A percentile compares a stretch with the other conserved stretches of the same genome.
These are phyloP conservation scores for Atractiella rhizophila DNA, from an alignment of 768 basidiomycete genomes.

Conservation along the genomic window DNA sequence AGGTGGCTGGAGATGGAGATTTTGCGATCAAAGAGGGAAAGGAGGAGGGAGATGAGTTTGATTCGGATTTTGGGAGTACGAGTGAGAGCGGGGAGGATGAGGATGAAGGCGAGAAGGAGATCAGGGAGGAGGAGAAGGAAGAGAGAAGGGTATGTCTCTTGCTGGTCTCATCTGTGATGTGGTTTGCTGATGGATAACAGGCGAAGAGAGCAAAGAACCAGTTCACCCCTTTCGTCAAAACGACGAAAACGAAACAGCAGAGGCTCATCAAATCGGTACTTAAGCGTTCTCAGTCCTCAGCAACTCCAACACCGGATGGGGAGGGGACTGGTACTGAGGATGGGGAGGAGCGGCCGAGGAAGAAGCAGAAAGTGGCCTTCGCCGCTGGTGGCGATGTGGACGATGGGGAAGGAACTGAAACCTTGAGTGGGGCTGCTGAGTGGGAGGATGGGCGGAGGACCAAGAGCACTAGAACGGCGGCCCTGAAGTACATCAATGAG, in stretches of 20 bases:
- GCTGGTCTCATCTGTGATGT: not conserved
- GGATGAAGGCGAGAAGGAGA: constrained; percentile 28
- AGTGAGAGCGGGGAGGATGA: constrained; percentile 33
- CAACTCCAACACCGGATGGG: not conserved
- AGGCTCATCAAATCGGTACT: not conserved
- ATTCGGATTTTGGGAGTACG: constrained; percentile 47
- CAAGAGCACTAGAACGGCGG: not conserved
- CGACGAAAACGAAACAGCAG: constrained; percentile 8
- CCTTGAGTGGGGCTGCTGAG: not conserved
- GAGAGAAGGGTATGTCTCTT: constrained; percentile 7
- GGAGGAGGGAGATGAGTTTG: constrained; percentile 59
- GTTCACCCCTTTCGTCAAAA: too few relatives aligned
- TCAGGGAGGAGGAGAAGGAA: constrained; percentile 11
- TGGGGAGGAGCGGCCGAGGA: not conserved
- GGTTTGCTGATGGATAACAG: constrained; percentile 1
- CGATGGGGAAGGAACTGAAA: too few relatives aligned
- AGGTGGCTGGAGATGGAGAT: constrained; percentile 47
- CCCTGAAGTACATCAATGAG: constrained; percentile 2
- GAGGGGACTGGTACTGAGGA: not conserved
- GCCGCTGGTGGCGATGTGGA: too few relatives aligned
- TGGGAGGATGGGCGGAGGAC: not conserved
- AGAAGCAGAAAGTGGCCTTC: too few relatives aligned
- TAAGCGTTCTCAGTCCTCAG: not conserved
- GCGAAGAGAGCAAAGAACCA: too few relatives aligned
- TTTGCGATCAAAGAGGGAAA: constrained; percentile 39